phyloP scores from a whole-genome alignment of 176 grass and related monocot species.

The Eleusine coracana region DNA sequence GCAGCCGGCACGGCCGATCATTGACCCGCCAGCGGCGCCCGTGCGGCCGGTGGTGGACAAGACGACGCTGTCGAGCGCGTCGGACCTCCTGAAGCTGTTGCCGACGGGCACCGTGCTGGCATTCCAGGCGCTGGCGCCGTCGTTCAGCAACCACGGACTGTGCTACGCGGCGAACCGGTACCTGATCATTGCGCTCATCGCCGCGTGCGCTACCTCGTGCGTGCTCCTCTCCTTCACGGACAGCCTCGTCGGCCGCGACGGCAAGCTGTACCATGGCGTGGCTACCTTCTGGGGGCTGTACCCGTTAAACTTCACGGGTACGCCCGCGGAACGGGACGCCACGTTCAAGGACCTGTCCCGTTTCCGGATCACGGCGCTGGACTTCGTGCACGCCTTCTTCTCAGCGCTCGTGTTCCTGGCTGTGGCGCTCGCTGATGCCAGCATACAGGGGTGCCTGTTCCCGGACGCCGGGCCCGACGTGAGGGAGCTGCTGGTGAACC shows the following conservation, averaged over 20 bases:
- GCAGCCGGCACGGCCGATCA: background rate
- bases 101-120: conserved; percentile 63
- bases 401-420: conserved; percentile 58
- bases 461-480: conserved; percentile 39
- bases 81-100: conserved; percentile 64
- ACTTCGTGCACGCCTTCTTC: conserved; percentile 67
- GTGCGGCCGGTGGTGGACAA: background rate
- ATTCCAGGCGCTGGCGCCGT: conserved; percentile 68
- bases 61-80: conserved; percentile 47
- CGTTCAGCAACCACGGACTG: conserved; percentile 63
- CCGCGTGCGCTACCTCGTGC: conserved; percentile 45
- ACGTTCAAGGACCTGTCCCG: conserved; percentile 39
- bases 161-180: conserved; percentile 52
- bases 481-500: conserved; percentile 62
- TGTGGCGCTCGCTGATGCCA: conserved; percentile 45
- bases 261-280: conserved; percentile 71
- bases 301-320: conserved; percentile 45
- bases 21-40: no score
- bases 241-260: conserved; percentile 57
- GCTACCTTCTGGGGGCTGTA: conserved; percentile 53
- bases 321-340: background rate
- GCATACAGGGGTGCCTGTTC: conserved; percentile 62
- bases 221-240: conserved; percentile 68
- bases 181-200: conserved; percentile 41
- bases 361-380: conserved; percentile 40